phyloP scores from a whole-genome alignment of 2,329 filamentous ascomycete species.

The Aureobasidium melanogenum region DNA sequence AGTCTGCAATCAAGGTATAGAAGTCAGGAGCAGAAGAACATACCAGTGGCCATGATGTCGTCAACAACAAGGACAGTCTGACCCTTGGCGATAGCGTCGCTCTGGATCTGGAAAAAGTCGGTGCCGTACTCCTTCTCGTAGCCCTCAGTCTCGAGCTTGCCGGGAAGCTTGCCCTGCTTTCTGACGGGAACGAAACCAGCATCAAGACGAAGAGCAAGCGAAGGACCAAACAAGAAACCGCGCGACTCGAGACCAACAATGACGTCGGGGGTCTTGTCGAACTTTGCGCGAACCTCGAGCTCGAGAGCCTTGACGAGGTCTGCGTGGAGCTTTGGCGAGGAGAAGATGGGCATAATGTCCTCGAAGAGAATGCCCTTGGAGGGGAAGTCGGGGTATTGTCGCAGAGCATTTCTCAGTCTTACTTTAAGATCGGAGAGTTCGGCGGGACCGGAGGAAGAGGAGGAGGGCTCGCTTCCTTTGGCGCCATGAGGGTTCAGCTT shows the following conservation, averaged over 20 bases:
- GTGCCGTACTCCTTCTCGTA: slow-evolving; percentile 95
- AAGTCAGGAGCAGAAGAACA: slow-evolving; percentile 28
- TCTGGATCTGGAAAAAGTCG: slow-evolving; percentile 95
- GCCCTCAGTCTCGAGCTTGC: slow-evolving; percentile 67
- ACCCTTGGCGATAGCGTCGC: slow-evolving; percentile 70
- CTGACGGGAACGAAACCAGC: slow-evolving; percentile 86
- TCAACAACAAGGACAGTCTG: slow-evolving; percentile 91
- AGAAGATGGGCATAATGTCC: slow-evolving; percentile 66
- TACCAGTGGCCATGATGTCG: slow-evolving; percentile 97
- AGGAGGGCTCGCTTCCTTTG: slow-evolving; percentile 41
- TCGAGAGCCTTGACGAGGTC: slow-evolving; percentile 75
- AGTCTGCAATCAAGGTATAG: background rate
- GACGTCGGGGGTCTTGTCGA: slow-evolving; percentile 57
- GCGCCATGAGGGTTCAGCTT: slow-evolving; percentile 19
- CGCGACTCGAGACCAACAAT: slow-evolving; percentile 89
- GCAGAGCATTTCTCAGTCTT: slow-evolving; percentile 63
- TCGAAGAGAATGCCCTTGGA: slow-evolving; percentile 89
- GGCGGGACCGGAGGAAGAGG: slow-evolving; percentile 39
- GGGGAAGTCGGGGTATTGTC: slow-evolving; percentile 87
- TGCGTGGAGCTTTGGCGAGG: slow-evolving; percentile 19
- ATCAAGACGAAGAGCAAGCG: slow-evolving; percentile 71
- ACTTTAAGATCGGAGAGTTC: slow-evolving; percentile 56
- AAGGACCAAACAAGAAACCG: slow-evolving; percentile 91
- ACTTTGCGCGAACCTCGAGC: slow-evolving; percentile 63
- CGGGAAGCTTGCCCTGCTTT: slow-evolving; percentile 93